These are phyloP conservation scores for Ascochyta lentis DNA, from an alignment of 2,329 filamentous ascomycete genomes.

Conservation along the genomic window DNA sequence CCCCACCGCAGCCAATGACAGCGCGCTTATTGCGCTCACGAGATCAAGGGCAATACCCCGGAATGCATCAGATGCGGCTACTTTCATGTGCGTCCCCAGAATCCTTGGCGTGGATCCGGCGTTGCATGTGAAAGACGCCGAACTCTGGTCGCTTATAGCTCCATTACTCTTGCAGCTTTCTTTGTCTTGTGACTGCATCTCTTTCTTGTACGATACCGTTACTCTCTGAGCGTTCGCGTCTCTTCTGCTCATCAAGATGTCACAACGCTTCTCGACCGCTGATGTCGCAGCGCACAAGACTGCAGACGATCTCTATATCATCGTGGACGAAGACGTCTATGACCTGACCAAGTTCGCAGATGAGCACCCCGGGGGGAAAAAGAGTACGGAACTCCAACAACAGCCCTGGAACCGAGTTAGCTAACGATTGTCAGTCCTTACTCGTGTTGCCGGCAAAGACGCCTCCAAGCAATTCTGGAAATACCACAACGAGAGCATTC, in stretches of 20 bases:
- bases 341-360: constrained; percentile 76
- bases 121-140: constrained; percentile 47
- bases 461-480: constrained; percentile 74
- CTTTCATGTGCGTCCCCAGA: constrained; percentile 34
- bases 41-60: constrained; percentile 36
- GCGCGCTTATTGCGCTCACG: constrained; percentile 33
- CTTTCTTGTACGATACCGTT: constrained; percentile 22
- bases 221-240: constrained; percentile 13
- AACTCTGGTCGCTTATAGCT: constrained; percentile 31
- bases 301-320: constrained; percentile 82
- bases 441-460: constrained; percentile 70
- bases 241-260: constrained; percentile 64
- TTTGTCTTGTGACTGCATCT: constrained; percentile 31
- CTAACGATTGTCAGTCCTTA: constrained; percentile 59
- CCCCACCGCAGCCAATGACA: constrained; percentile 35
- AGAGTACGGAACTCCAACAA: constrained; percentile 60
- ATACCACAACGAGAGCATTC: constrained; percentile 66
- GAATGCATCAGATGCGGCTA: constrained; percentile 36
- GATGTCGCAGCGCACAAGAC: constrained; percentile 95
- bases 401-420: background rate
- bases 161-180: constrained; percentile 20
- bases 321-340: constrained; percentile 94
- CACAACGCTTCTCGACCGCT: constrained; percentile 80
- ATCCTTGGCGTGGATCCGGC: constrained; percentile 35
- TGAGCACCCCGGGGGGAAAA: constrained; percentile 70